phyloP scores from a whole-genome alignment of 2,329 filamentous ascomycete genomes.

The Neospermospora avenae region DNA sequence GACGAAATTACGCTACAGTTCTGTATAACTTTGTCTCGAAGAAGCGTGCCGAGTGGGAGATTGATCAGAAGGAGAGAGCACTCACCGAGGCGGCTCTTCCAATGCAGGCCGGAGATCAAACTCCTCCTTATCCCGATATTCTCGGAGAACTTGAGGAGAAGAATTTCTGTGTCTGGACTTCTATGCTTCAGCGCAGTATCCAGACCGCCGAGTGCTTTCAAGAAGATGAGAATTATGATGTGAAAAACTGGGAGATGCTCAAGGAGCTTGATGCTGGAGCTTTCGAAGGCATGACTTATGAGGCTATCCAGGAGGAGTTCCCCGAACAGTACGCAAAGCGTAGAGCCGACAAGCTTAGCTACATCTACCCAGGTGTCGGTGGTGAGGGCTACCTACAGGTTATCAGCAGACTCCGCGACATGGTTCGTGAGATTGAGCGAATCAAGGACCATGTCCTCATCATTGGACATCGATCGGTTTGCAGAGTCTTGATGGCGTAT shows the following conservation, averaged over 20 bases:
- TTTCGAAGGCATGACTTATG: slow-evolving; percentile 94
- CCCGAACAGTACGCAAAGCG: slow-evolving; percentile 80
- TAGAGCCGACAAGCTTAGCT: slow-evolving; percentile 83
- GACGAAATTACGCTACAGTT: slow-evolving; percentile 72
- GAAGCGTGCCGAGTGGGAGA: slow-evolving; percentile 77
- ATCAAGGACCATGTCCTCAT: slow-evolving; percentile 95
- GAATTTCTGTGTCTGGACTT: slow-evolving; percentile 97
- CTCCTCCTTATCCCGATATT: slow-evolving; percentile 89
- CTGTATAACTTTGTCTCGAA: slow-evolving; percentile 80
- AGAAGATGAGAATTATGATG: slow-evolving; percentile 86
- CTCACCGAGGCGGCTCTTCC: slow-evolving; percentile 69
- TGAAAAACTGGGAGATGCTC: slow-evolving; percentile 97
- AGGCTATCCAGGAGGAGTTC: slow-evolving; percentile 76
- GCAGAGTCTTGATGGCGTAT: slow-evolving; percentile 89
- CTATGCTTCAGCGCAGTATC: slow-evolving; percentile 87
- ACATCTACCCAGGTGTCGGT: slow-evolving; percentile 93
- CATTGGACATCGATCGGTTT: slow-evolving; percentile 88
- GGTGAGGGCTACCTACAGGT: slow-evolving; percentile 97
- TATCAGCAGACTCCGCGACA: slow-evolving; percentile 89
- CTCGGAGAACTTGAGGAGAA: slow-evolving; percentile 69
- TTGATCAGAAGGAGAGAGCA: slow-evolving; percentile 75
- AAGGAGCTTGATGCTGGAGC: slow-evolving; percentile 92
- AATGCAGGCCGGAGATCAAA: slow-evolving; percentile 86
- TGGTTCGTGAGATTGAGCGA: slow-evolving; percentile 95
- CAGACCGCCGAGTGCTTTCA: slow-evolving; percentile 89